phyloP scores from a whole-genome alignment of 2,329 filamentous ascomycete species.

The Colletotrichum eremochloae region DNA sequence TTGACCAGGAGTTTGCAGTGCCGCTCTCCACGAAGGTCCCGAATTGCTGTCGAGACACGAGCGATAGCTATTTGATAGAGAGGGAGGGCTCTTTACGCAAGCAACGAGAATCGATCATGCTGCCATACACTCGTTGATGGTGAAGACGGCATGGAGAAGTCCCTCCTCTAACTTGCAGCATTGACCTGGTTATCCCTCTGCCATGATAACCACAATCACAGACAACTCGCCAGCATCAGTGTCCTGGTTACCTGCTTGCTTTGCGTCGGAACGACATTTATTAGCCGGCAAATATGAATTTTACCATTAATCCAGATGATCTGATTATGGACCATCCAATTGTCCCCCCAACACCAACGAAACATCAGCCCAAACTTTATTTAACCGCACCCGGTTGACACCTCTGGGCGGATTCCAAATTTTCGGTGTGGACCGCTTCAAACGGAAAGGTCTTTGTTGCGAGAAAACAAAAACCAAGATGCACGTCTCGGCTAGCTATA shows the following conservation, averaged over 20 bases:
- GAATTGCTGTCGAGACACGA: background rate
- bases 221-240: constrained; percentile 4
- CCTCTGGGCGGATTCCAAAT: background rate
- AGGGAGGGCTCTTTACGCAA: background rate
- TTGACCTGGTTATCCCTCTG: background rate
- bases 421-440: constrained; percentile 11
- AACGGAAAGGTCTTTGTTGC: constrained; percentile 1
- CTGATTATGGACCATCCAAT: constrained; percentile 19
- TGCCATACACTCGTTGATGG: background rate
- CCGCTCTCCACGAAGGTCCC: background rate
- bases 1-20: background rate
- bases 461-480: background rate
- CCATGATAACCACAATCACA: background rate
- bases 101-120: background rate
- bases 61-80: too few relatives aligned
- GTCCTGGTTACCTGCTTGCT: background rate
- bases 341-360: constrained; percentile 18
- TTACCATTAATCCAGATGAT: constrained; percentile 9
- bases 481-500: background rate
- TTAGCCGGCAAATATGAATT: constrained; percentile 6
- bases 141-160: background rate
- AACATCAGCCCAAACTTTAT: constrained; percentile 36
- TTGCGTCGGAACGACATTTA: constrained; percentile 18
- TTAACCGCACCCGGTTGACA: background rate
- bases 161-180: background rate